These are phyloP conservation scores for Zygosaccharomyces bisporus DNA, from an alignment of 805 yeast genomes.

Conservation along the genomic window DNA sequence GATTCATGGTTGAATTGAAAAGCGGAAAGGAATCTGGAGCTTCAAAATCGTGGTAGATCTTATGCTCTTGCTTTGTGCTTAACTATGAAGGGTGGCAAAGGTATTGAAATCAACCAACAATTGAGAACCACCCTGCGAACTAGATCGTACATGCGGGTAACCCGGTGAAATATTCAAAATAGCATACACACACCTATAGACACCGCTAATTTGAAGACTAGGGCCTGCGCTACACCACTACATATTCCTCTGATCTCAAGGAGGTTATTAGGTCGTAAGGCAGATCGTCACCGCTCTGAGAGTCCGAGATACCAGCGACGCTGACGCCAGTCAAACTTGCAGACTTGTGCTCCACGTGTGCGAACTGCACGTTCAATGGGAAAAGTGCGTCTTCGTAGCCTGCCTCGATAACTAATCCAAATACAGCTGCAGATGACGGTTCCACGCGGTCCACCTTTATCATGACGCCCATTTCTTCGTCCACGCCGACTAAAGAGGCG, in stretches of 20 bases:
- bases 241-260: slow-evolving; percentile 56
- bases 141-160: slow-evolving; percentile 1
- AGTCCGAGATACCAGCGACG: slow-evolving; percentile 53
- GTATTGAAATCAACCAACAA: neutral
- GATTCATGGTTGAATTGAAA: slow-evolving; percentile 62
- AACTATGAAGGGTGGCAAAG: slow-evolving; percentile 6
- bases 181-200: neutral
- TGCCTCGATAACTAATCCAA: slow-evolving; percentile 74
- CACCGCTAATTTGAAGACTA: neutral
- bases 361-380: slow-evolving; percentile 78
- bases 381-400: slow-evolving; percentile 78
- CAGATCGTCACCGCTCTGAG: slow-evolving; percentile 49
- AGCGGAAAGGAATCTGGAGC: neutral
- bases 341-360: slow-evolving; percentile 43
- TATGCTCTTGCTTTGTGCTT: neutral
- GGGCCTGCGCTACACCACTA: slow-evolving; percentile 39
- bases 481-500: slow-evolving; percentile 52
- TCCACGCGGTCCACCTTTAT: slow-evolving; percentile 58
- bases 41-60: neutral
- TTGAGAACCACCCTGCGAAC: neutral
- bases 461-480: slow-evolving; percentile 61
- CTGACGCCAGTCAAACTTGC: slow-evolving; percentile 56
- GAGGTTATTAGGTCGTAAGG: slow-evolving; percentile 66
- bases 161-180: slow-evolving; percentile 3
- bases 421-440: slow-evolving; percentile 59